Evolutionary conservation across 106 monocot genomes (phyloP), one percentile per base, ranked within the genome.

Genomic region (Iris macrosiphon): DNA sequence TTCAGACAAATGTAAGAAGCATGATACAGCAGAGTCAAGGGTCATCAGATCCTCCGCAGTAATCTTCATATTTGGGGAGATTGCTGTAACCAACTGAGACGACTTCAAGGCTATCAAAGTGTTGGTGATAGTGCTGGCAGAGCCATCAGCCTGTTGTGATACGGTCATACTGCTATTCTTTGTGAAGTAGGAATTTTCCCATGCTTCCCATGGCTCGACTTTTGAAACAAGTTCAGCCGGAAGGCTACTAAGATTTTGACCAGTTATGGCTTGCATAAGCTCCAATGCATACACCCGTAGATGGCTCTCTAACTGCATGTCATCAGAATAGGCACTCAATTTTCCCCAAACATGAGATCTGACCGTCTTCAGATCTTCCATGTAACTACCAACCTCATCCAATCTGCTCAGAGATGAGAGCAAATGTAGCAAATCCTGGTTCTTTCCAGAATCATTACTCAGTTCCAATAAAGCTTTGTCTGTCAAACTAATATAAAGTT

Each of bases 31-130:
- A 28, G 90, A 82, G 2, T 80, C 80, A 48, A 80, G 43, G 34
- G 73, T 80, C 37, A 15, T 31, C 20, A 96, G 55, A 68, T 96
- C 79, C 45, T 75, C 74, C 17, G 86, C 31, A 35, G 63, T 69
- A 12, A 96, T 75, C 27, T 59, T 69, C 8, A 75, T 42, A 32
- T 56, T 16, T 30, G 85, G 86, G 23, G 81, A 77, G 63, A 86
- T 62, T 10, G 42, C 7, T 22, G 80, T 37, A 35, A 68, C 59
- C 59, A 90, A 47, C 31, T 74, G 77, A 51, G 82, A 61, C 37
- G 90, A 96, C 67, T 65, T 96, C 32, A 96, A 75, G 37, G 90
- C 85, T 32, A 86, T 58, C 49, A 96, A 55, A 26, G 69, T 74
- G 41, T 69, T 75, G 46, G 78, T 76, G 25, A 95, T 52, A 49